Conservation (phyloP, 78 protist species). For the Dictyostelium intermedium region DNA sequence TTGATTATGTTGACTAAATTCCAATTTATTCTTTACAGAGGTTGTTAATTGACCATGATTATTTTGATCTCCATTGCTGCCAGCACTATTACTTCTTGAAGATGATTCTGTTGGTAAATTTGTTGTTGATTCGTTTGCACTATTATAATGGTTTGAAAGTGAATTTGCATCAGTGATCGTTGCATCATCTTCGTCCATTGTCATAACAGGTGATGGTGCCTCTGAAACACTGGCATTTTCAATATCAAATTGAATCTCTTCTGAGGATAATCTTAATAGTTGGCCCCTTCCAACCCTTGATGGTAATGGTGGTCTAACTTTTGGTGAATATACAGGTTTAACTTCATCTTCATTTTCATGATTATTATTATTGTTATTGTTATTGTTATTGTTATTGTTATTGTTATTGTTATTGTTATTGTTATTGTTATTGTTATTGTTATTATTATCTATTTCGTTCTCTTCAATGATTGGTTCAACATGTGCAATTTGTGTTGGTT, state of each 20-base stretch:
- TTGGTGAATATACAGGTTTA: background rate
- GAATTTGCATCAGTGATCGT: background rate
- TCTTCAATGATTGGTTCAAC: background rate
- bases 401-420: background rate
- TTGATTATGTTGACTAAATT: background rate
- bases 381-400: background rate
- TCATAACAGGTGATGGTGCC: background rate
- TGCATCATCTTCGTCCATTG: background rate
- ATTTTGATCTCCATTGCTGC: background rate
- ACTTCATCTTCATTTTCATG: background rate
- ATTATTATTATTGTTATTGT: background rate
- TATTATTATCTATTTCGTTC: background rate
- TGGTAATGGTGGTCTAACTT: constrained; percentile 7
- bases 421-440: no score
- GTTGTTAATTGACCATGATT: background rate
- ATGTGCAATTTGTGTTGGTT: background rate
- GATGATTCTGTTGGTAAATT: background rate
- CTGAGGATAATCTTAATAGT: background rate
- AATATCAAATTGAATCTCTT: constrained; percentile 10
- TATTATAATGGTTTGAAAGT: background rate
- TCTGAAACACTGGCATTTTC: constrained; percentile 3
- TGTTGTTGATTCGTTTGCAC: background rate
- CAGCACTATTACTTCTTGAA: background rate
- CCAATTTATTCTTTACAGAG: background rate
- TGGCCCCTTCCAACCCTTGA: background rate